These are phyloP conservation scores for Letharia columbiana DNA, from an alignment of 495 filamentous ascomycete genomes.

Conservation along the genomic window DNA sequence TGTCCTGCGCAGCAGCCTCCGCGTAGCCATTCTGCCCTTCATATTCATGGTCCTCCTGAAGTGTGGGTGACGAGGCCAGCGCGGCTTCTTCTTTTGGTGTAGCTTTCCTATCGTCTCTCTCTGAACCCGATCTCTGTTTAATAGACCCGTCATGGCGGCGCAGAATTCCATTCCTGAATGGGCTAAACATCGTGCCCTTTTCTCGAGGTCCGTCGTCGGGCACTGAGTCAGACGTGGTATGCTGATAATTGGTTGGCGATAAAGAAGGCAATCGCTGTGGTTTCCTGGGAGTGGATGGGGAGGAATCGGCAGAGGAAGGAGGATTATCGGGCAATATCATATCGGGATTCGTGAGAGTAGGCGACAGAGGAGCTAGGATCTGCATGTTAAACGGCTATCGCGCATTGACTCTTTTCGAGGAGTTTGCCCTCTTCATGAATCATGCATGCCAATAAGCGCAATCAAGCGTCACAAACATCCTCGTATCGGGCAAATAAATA, in stretches of 20 bases:
- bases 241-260: slow-evolving; percentile 8
- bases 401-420: slow-evolving; percentile 14
- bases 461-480: not conserved
- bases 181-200: slow-evolving; percentile 20
- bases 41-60: slow-evolving; percentile 10
- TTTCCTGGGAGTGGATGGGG: slow-evolving; percentile 12
- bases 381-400: slow-evolving; percentile 19
- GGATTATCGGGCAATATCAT: slow-evolving; percentile 76
- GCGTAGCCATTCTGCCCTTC: slow-evolving; percentile 6
- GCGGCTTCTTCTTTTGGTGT: slow-evolving; percentile 12
- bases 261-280: slow-evolving; percentile 14
- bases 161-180: slow-evolving; percentile 22
- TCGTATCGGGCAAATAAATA: not conserved
- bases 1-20: slow-evolving; percentile 13
- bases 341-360: slow-evolving; percentile 85
- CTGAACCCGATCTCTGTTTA: slow-evolving; percentile 15
- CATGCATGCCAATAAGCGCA: slow-evolving; percentile 17
- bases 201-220: slow-evolving; percentile 15
- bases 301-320: slow-evolving; percentile 29
- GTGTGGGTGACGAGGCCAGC: slow-evolving; percentile 19
- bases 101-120: slow-evolving; percentile 11
- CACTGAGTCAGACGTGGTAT: slow-evolving; percentile 12
- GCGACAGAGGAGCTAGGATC: slow-evolving; percentile 46
- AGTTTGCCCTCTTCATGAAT: slow-evolving; percentile 15
- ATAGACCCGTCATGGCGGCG: slow-evolving; percentile 13